Percentiles rank a stretch among this genome's conserved stretches.
Evolutionary conservation across 2,329 filamentous ascomycete species (phyloP).

Genomic region (Alternaria solani): DNA sequence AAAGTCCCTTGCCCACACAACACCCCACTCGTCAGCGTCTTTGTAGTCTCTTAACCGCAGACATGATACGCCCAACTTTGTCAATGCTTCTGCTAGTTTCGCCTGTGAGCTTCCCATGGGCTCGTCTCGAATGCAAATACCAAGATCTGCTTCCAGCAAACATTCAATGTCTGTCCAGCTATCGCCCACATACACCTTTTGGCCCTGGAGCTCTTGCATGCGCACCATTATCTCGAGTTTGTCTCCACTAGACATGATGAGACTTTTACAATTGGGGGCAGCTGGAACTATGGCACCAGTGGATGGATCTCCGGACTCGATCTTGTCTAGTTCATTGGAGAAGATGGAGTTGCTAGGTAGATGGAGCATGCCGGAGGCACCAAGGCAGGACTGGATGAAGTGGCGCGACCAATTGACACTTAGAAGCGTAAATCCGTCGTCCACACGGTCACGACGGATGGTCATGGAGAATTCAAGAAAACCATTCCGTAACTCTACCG

Average conservation of each 20-base stretch:
- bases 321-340: constrained; percentile 36
- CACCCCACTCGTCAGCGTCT: constrained; percentile 16
- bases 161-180: constrained; percentile 59
- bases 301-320: constrained; percentile 19
- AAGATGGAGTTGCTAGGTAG: constrained; percentile 14
- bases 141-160: constrained; percentile 55
- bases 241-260: constrained; percentile 50
- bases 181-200: constrained; percentile 57
- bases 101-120: constrained; percentile 45
- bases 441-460: constrained; percentile 12
- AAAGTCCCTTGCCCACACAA: constrained; percentile 40
- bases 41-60: constrained; percentile 27
- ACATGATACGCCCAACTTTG: constrained; percentile 40
- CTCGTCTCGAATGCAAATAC: constrained; percentile 56
- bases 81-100: constrained; percentile 45
- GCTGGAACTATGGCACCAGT: constrained; percentile 27
- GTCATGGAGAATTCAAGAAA: constrained; percentile 46
- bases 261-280: constrained; percentile 19
- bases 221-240: constrained; percentile 47
- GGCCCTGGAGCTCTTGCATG: constrained; percentile 11
- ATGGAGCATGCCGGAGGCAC: constrained; percentile 5
- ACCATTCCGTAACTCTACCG: constrained; percentile 49
- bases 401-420: constrained; percentile 59
- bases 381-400: constrained; percentile 50
- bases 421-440: constrained; percentile 45